Conservation (phyloP, 2,329 filamentous ascomycete genomes). For the Bipolaris gigantea region DNA sequence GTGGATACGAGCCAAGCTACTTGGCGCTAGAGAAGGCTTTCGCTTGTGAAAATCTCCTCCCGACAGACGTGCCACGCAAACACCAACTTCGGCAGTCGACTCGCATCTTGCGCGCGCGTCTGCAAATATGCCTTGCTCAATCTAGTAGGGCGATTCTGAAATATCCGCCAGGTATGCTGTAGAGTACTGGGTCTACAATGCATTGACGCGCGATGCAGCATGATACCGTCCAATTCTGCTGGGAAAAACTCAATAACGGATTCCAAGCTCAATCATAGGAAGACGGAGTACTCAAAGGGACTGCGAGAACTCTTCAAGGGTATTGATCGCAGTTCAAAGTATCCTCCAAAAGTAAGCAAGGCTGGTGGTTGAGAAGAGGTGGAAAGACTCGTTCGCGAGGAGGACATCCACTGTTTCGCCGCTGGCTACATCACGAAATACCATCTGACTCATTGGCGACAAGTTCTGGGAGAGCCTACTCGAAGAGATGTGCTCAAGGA, state of each 20-base stretch:
- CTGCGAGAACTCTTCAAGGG: slow-evolving; percentile 30
- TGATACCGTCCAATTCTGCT: not conserved
- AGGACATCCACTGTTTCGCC: slow-evolving; percentile 19
- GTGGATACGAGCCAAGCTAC: slow-evolving; percentile 21
- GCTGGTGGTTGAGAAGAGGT: slow-evolving; percentile 17
- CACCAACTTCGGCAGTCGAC: not conserved
- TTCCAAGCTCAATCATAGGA: not conserved
- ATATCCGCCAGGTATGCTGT: not conserved
- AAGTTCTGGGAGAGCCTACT: not conserved
- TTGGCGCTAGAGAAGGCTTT: slow-evolving; percentile 6
- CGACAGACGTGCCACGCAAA: not conserved
- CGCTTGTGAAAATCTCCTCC: slow-evolving; percentile 20
- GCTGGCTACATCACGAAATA: slow-evolving; percentile 16
- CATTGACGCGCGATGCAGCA: not conserved
- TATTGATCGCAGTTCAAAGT: slow-evolving; percentile 38
- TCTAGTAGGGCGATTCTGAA: not conserved
- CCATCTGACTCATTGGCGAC: not conserved
- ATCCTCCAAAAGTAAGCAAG: slow-evolving; percentile 27
- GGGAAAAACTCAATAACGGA: not conserved
- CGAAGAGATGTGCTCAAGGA: not conserved
- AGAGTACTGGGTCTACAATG: not conserved
- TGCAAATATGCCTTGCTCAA: not conserved
- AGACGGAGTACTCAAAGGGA: slow-evolving; percentile 35
- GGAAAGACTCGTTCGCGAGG: slow-evolving; percentile 21
- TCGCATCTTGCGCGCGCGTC: not conserved